Percentiles rank a stretch among this genome's conserved stretches.
Conservation (phyloP, 495 filamentous ascomycete genomes). For the Podospora didyma region DNA sequence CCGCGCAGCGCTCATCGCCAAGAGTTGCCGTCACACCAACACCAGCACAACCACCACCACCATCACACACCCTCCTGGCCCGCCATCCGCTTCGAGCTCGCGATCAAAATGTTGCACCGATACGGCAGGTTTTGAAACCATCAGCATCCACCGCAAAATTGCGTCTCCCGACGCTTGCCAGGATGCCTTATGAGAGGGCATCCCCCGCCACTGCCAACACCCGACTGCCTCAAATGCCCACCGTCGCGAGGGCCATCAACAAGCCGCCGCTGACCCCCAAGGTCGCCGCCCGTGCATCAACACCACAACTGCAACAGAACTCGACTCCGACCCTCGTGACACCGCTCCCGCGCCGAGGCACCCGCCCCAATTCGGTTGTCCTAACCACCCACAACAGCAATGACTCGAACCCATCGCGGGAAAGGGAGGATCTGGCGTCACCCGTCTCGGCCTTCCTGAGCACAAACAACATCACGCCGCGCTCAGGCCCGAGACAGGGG, state of each 20-base stretch:
- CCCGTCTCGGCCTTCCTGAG: conserved; percentile 53
- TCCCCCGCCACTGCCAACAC: conserved; percentile 14
- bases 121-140: conserved; percentile 27
- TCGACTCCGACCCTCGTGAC: conserved; percentile 28
- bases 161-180: conserved; percentile 18
- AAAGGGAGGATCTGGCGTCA: conserved; percentile 30
- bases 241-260: conserved; percentile 35
- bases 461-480: conserved; percentile 63
- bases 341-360: conserved; percentile 27
- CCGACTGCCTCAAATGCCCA: conserved; percentile 36
- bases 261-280: conserved; percentile 44
- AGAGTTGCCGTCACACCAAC: neutral
- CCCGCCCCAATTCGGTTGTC: conserved; percentile 16
- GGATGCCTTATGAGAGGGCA: conserved; percentile 29
- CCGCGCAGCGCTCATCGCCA: neutral
- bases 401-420: conserved; percentile 10
- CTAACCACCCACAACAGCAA: conserved; percentile 11
- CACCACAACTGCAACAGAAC: conserved; percentile 22
- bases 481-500: conserved; percentile 62
- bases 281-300: conserved; percentile 30
- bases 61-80: neutral
- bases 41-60: neutral
- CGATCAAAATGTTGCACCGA: conserved; percentile 41
- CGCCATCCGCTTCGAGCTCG: conserved; percentile 28
- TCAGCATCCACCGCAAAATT: conserved; percentile 25